These are phyloP conservation scores for Mikania micrantha DNA, from an alignment of 129 eudicot genomes.

Conservation along the genomic window DNA sequence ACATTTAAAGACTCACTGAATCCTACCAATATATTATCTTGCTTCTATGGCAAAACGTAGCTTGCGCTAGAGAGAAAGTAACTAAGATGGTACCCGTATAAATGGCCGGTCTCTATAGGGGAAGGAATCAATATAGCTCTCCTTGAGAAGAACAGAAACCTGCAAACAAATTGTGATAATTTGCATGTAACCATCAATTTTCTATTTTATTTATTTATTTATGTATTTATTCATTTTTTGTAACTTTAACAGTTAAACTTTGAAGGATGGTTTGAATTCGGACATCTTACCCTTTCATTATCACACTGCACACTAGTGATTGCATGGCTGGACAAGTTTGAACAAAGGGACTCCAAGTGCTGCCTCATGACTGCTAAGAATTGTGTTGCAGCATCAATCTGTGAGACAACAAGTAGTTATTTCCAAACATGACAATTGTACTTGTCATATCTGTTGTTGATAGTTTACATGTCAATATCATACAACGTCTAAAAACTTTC, in stretches of 20 bases:
- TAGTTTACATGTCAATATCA: not conserved
- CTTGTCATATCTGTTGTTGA: not conserved
- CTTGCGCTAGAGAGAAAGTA: not conserved
- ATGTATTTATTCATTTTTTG: no score
- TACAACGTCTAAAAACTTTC: not conserved
- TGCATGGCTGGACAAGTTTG: conserved; percentile 66
- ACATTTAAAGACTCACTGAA: not conserved
- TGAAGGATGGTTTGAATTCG: not conserved
- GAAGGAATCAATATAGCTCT: conserved; percentile 82
- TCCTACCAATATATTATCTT: no score
- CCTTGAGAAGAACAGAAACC: conserved; percentile 79
- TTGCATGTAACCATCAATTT: not conserved
- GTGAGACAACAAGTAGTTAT: conserved; percentile 17
- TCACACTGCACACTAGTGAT: conserved; percentile 67
- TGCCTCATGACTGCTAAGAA: conserved; percentile 59
- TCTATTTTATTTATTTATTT: no score
- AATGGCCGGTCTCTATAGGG: conserved; percentile 64
- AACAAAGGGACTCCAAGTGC: conserved; percentile 78
- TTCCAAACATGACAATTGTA: not conserved
- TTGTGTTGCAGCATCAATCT: conserved; percentile 76
- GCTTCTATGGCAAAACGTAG: no score
- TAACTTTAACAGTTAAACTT: not conserved
- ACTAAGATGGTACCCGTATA: conserved; percentile 43
- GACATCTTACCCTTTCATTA: conserved; percentile 59
- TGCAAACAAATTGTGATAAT: conserved; percentile 21